Evolutionary conservation across 2,329 filamentous ascomycete species (phyloP).

Genomic region (Sclerotinia nivalis): DNA sequence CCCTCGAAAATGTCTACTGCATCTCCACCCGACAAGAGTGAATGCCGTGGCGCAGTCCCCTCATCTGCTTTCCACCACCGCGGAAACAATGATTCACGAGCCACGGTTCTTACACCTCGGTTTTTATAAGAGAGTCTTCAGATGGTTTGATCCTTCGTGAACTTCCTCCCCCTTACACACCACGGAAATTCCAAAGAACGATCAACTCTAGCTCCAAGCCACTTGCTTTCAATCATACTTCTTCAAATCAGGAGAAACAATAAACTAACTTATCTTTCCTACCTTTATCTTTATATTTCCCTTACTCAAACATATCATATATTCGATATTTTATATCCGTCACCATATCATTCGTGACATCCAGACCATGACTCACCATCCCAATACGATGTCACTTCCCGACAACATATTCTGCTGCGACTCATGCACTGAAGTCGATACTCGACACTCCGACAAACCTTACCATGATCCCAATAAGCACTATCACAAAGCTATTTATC

Average conservation of each 20-base stretch:
- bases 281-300: neutral
- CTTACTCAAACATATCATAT: neutral
- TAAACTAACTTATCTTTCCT: neutral
- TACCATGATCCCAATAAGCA: constrained; percentile 23
- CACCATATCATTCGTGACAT: constrained; percentile 3
- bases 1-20: neutral
- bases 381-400: constrained; percentile 1
- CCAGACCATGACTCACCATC: constrained; percentile 11
- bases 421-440: neutral
- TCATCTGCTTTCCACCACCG: neutral
- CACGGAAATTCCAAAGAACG: neutral
- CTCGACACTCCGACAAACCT: constrained; percentile 17
- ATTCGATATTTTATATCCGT: neutral
- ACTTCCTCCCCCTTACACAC: neutral
- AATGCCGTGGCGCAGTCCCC: constrained; percentile 9
- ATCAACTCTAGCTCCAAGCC: neutral
- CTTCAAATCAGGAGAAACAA: neutral
- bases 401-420: constrained; percentile 23
- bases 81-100: constrained; percentile 7
- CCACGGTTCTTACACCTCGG: neutral
- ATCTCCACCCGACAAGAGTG: neutral
- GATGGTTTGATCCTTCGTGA: neutral
- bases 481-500: constrained; percentile 20
- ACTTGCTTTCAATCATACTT: constrained; percentile 2
- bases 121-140: constrained; percentile 6